Percentiles rank a stretch among this genome's conserved stretches.
Evolutionary conservation across 495 filamentous ascomycete species (phyloP).

Genomic region (Trypethelium eluteriae): DNA sequence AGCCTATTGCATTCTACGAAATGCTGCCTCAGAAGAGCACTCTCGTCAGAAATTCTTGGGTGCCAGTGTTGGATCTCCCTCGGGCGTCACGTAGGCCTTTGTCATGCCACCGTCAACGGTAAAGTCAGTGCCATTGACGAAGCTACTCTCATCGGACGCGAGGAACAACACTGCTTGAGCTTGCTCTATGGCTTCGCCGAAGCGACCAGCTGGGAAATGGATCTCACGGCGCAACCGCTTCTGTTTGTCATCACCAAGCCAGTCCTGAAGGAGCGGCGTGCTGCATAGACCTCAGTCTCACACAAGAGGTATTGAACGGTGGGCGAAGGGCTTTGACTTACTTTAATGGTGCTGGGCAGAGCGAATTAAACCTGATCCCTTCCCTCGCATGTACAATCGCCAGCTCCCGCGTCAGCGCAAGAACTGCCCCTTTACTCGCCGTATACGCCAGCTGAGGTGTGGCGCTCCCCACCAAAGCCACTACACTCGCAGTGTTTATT

Average conservation of each 20-base stretch:
- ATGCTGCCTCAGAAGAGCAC: too few species aligned
- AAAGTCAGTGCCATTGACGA: slow-evolving; percentile 88
- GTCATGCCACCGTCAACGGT: slow-evolving; percentile 96
- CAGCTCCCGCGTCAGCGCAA: slow-evolving; percentile 52
- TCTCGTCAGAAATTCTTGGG: slow-evolving; percentile 53
- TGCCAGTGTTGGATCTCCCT: slow-evolving; percentile 63
- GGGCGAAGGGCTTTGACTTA: slow-evolving; percentile 30
- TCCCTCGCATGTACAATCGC: slow-evolving; percentile 51
- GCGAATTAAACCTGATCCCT: slow-evolving; percentile 77
- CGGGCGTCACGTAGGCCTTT: slow-evolving; percentile 87
- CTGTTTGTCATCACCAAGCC: slow-evolving; percentile 78
- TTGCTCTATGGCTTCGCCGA: slow-evolving; percentile 93
- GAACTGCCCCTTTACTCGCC: slow-evolving; percentile 85
- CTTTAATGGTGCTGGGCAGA: slow-evolving; percentile 91
- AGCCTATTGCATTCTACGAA: too few species aligned
- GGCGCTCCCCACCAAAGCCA: slow-evolving; percentile 86
- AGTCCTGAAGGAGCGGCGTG: slow-evolving; percentile 81
- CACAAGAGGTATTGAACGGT: not conserved
- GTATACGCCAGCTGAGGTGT: slow-evolving; percentile 95
- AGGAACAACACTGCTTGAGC: slow-evolving; percentile 90
- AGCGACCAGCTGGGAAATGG: slow-evolving; percentile 90
- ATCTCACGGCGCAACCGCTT: slow-evolving; percentile 84
- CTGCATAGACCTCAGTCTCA: slow-evolving; percentile 27
- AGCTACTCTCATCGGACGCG: slow-evolving; percentile 89
- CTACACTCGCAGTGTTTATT: slow-evolving; percentile 93